Percentiles rank a stretch among this genome's conserved stretches.
Evolutionary conservation across 164 flowering plant species (phyloP).

Genomic region (Sextonia rubra): DNA sequence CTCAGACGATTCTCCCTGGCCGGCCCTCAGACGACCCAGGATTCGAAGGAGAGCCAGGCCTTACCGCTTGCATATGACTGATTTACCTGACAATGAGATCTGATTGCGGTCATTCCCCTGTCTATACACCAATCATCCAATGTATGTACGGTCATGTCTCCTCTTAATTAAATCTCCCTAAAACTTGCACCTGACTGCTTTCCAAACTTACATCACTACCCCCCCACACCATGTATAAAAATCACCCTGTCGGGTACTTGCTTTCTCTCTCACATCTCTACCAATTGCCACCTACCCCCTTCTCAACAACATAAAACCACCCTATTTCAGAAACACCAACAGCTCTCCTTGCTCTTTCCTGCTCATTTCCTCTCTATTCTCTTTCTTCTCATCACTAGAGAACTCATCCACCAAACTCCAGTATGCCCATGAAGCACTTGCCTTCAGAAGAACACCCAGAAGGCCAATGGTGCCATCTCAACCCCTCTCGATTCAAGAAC

Average conservation of each 20-base stretch:
- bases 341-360: not conserved
- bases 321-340: constrained; percentile 1
- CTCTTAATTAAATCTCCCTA: no score
- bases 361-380: not conserved
- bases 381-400: no score
- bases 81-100: not conserved
- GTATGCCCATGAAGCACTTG: constrained; percentile 4
- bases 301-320: not conserved
- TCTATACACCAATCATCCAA: not conserved
- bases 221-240: not conserved
- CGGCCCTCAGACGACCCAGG: no score
- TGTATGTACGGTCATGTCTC: not conserved
- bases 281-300: constrained; percentile 1
- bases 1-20: no score
- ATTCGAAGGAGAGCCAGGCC: no score
- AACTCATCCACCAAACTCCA: not conserved
- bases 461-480: not conserved
- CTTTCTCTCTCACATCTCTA: not conserved
- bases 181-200: not conserved
- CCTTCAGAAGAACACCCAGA: not conserved
- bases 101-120: not conserved
- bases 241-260: not conserved
- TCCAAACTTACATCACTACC: not conserved
- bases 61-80: no score
- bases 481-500: not conserved